These are phyloP conservation scores for Coriaria nepalensis DNA, from an alignment of 306 rosid genomes.

Conservation along the genomic window DNA sequence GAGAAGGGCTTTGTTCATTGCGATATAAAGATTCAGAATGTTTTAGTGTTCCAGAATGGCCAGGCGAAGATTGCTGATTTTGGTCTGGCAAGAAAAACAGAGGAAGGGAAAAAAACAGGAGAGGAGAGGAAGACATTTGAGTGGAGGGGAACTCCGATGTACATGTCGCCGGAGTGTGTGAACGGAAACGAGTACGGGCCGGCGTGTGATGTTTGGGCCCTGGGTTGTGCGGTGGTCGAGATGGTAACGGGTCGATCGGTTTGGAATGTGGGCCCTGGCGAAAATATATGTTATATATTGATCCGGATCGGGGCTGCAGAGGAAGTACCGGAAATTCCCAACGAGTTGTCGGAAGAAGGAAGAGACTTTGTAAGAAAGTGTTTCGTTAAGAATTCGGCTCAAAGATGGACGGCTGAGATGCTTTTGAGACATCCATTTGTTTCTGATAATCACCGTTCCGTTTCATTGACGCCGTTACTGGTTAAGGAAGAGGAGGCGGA, in stretches of 20 bases:
- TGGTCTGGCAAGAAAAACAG: conserved; percentile 13
- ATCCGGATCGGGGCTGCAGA: conserved; percentile 49
- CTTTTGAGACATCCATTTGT: conserved; percentile 54
- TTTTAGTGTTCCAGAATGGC: conserved; percentile 43
- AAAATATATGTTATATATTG: conserved; percentile 32
- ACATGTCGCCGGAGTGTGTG: conserved; percentile 69
- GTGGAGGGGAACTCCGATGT: conserved; percentile 62
- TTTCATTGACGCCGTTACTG: conserved; percentile 2
- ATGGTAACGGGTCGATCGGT: conserved; percentile 51
- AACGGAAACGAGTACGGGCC: conserved; percentile 43
- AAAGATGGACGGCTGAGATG: conserved; percentile 76
- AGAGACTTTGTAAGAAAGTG: conserved; percentile 50
- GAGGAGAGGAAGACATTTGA: conserved; percentile 6
- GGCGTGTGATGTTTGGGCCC: conserved; percentile 61
- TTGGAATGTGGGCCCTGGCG: conserved; percentile 22
- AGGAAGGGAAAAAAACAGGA: conserved; percentile 12
- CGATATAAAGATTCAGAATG: conserved; percentile 58
- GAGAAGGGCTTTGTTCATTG: conserved; percentile 66
- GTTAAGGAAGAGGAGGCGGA: background rate
- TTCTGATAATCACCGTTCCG: background rate
- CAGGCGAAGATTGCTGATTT: conserved; percentile 57
- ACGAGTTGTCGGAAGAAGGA: conserved; percentile 39
- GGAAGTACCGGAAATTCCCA: conserved; percentile 41
- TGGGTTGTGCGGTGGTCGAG: conserved; percentile 70
- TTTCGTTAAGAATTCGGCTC: conserved; percentile 45